phyloP scores from a whole-genome alignment of 176 grass and related monocot genomes.

The Cenchrus purpureus region DNA sequence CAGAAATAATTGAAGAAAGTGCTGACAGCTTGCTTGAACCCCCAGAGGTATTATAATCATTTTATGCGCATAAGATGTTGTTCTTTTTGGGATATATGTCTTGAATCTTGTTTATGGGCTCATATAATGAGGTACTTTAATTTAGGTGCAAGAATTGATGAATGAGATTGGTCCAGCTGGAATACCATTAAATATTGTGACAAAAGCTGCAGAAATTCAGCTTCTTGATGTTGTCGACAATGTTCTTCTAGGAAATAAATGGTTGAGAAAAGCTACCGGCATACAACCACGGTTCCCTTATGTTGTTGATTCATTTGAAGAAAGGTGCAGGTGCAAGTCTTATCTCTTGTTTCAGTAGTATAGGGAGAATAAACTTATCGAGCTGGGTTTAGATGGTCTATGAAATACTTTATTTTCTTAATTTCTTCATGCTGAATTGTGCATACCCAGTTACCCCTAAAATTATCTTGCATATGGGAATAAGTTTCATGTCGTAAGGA shows the following conservation, averaged over 20 bases:
- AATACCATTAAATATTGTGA: conserved; percentile 81
- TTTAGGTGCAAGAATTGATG: conserved; percentile 90
- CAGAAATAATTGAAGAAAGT: conserved; percentile 89
- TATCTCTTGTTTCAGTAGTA: conserved; percentile 21
- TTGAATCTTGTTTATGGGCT: conserved; percentile 7
- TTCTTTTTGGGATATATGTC: neutral
- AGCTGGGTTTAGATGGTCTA: neutral
- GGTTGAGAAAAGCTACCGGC: conserved; percentile 87
- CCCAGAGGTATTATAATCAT: conserved; percentile 70
- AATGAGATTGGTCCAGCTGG: conserved; percentile 90
- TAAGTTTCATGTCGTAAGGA: neutral
- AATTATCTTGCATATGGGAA: conserved; percentile 22
- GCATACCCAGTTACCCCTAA: neutral
- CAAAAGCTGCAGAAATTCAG: conserved; percentile 86
- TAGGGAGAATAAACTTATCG: conserved; percentile 16
- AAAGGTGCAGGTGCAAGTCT: conserved; percentile 58
- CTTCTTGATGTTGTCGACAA: conserved; percentile 86
- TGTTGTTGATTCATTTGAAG: conserved; percentile 96
- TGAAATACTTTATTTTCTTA: neutral
- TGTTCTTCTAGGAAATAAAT: conserved; percentile 91
- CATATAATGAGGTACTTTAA: conserved; percentile 29
- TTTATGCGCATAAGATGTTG: conserved; percentile 10
- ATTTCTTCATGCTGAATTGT: neutral
- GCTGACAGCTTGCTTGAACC: conserved; percentile 82
- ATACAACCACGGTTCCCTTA: conserved; percentile 93